Percentiles rank a stretch among this genome's conserved stretches.
phyloP scores from a whole-genome alignment of 2,329 filamentous ascomycete species.

The Leptographium lundbergii region DNA sequence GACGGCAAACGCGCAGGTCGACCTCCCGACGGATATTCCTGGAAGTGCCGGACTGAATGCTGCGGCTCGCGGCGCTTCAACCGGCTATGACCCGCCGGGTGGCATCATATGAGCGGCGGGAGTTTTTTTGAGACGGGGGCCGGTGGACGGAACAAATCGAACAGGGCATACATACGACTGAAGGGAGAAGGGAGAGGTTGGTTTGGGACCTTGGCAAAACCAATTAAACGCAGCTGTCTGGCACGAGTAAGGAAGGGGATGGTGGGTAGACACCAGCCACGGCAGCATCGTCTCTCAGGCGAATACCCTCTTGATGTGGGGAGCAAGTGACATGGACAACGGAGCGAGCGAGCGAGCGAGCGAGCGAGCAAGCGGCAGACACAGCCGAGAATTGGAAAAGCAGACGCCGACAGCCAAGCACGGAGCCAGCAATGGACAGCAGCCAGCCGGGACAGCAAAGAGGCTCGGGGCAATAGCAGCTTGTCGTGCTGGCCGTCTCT shows the following conservation, averaged over 20 bases:
- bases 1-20: slow-evolving; percentile 41
- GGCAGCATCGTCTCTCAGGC: not conserved
- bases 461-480: too few relatives aligned
- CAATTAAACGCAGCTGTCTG: too few relatives aligned
- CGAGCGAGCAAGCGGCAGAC: not conserved
- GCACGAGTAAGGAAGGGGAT: too few relatives aligned
- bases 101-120: slow-evolving; percentile 37
- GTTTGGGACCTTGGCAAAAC: too few relatives aligned
- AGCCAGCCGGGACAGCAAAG: too few relatives aligned
- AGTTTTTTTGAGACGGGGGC: not conserved
- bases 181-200: not conserved
- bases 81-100: slow-evolving; percentile 44
- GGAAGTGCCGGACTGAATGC: slow-evolving; percentile 39
- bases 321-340: not conserved
- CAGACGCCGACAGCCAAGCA: not conserved
- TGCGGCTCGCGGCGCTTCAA: slow-evolving; percentile 30
- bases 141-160: not conserved
- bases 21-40: slow-evolving; percentile 30
- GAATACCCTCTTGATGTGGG: not conserved
- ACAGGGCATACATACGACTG: not conserved
- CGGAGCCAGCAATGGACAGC: not conserved
- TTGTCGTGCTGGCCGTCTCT: too few relatives aligned
- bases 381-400: not conserved
- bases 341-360: not conserved
- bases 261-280: too few relatives aligned